Evolutionary conservation across 2,329 filamentous ascomycete genomes (phyloP), one percentile per base, ranked within the genome.

Genomic region (Scedosporium dehoogii): DNA sequence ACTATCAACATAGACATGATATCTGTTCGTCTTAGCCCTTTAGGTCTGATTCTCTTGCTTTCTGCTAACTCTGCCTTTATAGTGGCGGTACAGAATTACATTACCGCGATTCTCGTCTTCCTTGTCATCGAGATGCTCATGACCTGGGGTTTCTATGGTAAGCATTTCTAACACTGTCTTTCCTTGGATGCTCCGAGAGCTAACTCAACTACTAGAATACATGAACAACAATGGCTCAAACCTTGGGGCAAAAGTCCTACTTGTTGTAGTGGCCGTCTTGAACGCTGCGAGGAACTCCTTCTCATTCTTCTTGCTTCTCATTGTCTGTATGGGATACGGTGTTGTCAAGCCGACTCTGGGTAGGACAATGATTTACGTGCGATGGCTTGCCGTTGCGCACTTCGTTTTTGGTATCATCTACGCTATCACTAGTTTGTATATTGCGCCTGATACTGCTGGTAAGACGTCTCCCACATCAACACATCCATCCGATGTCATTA

Each of bases 311-410:
- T 80, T 99, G 59, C 83, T 99, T 7, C 86, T 99, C 61, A 97
- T 99, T 68, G 94, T 99, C 38, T 99, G 94, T 75, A 99, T 99
- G 94, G 94, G 94, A 38, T 99, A 99, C 70, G 94, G 94, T 68
- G 96, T 99, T 25, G 96, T 99, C 67, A 97, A 97, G 77, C 90
- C 88, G 2, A 91, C 89, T 2, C 83, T 99, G 4, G 94, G 94
- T 63, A 90, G 88, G 70, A 92, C 92, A 12, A 99, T 99, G 94
- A 85, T 93, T 67, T 93, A 90, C 69, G 92, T 97, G 53, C 90
- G 94, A 64, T 90, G 89, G 78, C 84, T 99, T 18, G 94, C 94
- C 16, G 88, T 92, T 65, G 90, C 88, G 2, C 94, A 99, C 75
- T 99, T 99, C 71, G 79, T 96, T 60, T 99, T 99, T 69, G 94